phyloP scores from a whole-genome alignment of 2,329 filamentous ascomycete species.

The Thielaviopsis euricoi region DNA sequence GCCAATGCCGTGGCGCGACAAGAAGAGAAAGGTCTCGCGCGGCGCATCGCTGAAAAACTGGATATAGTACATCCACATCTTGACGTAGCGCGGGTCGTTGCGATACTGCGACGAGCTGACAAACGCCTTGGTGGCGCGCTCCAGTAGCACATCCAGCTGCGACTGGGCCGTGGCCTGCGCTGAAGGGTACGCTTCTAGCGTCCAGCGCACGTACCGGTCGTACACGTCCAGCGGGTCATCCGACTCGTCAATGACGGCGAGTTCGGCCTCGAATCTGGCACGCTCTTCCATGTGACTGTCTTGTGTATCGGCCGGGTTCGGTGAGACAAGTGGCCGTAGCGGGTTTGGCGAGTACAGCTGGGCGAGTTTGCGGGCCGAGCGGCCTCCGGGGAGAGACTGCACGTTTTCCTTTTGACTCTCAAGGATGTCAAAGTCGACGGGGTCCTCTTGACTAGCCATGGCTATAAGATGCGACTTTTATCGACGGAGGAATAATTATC shows the following conservation, averaged over 20 bases:
- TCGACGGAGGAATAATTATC: background rate
- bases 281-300: constrained; percentile 66
- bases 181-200: constrained; percentile 82
- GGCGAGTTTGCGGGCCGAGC: constrained; percentile 79
- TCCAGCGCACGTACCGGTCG: constrained; percentile 96
- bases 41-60: constrained; percentile 84
- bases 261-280: constrained; percentile 71
- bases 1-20: constrained; percentile 76
- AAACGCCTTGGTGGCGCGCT: constrained; percentile 84
- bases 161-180: constrained; percentile 83
- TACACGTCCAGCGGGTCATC: constrained; percentile 93
- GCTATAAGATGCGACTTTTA: constrained; percentile 13
- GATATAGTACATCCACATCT: constrained; percentile 89
- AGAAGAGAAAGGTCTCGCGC: constrained; percentile 79
- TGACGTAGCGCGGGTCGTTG: constrained; percentile 86
- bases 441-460: constrained; percentile 35
- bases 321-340: constrained; percentile 39
- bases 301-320: constrained; percentile 55
- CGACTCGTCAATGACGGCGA: constrained; percentile 62
- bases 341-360: constrained; percentile 59
- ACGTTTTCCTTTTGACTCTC: constrained; percentile 98
- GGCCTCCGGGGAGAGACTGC: constrained; percentile 69
- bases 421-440: constrained; percentile 75
- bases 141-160: constrained; percentile 74
- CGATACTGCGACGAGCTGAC: constrained; percentile 75